Conservation (phyloP, 2,329 filamentous ascomycete species). For the Colletotrichum lupini region DNA sequence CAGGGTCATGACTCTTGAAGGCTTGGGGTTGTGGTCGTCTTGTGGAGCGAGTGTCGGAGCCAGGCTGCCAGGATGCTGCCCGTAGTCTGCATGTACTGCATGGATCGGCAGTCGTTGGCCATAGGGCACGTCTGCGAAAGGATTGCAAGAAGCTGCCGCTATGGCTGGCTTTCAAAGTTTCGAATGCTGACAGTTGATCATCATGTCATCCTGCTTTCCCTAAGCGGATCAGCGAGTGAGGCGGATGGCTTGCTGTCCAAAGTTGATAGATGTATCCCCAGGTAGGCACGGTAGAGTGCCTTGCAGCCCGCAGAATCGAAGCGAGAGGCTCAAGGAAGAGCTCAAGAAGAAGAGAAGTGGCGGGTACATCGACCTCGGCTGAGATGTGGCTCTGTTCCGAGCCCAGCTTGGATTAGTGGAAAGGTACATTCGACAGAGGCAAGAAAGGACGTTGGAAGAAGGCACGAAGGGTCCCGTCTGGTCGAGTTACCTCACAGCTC, state of each 20-base stretch:
- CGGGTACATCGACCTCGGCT: not conserved
- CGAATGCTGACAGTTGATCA: slow-evolving; percentile 10
- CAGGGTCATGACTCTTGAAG: slow-evolving; percentile 23
- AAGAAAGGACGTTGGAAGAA: not conserved
- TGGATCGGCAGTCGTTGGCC: slow-evolving; percentile 21
- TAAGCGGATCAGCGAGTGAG: not conserved
- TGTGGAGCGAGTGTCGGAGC: slow-evolving; percentile 12
- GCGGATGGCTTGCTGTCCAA: not conserved
- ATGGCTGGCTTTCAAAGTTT: not conserved
- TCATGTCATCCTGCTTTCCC: not conserved
- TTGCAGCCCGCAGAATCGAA: not conserved
- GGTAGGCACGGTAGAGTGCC: not conserved
- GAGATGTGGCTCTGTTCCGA: not conserved
- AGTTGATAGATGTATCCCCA: not conserved
- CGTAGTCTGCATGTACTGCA: slow-evolving; percentile 25
- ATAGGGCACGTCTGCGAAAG: not conserved
- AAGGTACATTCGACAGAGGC: not conserved
- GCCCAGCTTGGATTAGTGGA: not conserved
- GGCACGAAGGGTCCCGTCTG: not conserved
- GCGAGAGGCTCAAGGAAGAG: no score
- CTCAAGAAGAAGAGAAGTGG: not conserved
- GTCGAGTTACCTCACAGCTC: not conserved
- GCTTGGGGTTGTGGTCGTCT: not conserved
- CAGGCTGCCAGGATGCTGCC: slow-evolving; percentile 13
- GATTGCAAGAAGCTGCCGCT: not conserved